Conservation (phyloP, 768 basidiomycete genomes). For the Lentinula boryana region DNA sequence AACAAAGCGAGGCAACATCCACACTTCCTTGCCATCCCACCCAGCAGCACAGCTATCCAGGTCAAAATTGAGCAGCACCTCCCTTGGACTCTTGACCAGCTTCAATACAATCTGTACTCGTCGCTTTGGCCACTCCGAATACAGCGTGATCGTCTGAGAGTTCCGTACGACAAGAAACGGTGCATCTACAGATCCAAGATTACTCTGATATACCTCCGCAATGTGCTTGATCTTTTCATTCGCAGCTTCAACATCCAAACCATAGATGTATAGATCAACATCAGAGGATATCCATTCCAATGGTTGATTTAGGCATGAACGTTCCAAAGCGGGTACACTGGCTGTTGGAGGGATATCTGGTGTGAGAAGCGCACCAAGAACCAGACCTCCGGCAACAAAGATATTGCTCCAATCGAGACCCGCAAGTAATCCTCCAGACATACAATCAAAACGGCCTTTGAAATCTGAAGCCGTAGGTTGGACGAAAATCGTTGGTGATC, state of each 20-base stretch:
- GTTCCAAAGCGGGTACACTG: not conserved
- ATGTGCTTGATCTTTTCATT: slow-evolving; percentile 11
- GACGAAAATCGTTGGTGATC: not conserved
- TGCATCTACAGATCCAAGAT: slow-evolving; percentile 5
- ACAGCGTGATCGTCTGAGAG: slow-evolving; percentile 14
- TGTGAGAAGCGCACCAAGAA: slow-evolving; percentile 11
- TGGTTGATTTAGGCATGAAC: not conserved
- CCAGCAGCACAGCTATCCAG: slow-evolving; percentile 13
- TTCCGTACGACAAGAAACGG: slow-evolving; percentile 13
- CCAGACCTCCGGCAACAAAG: slow-evolving; percentile 13
- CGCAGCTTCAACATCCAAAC: slow-evolving; percentile 7
- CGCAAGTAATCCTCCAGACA: slow-evolving; percentile 11
- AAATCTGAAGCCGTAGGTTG: slow-evolving; percentile 10
- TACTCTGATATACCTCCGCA: slow-evolving; percentile 8
- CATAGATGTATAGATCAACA: slow-evolving; percentile 13
- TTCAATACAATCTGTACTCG: slow-evolving; percentile 15
- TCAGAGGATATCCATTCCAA: slow-evolving; percentile 12
- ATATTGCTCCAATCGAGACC: slow-evolving; percentile 12
- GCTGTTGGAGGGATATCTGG: slow-evolving; percentile 2
- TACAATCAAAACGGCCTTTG: slow-evolving; percentile 6
- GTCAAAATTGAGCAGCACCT: slow-evolving; percentile 12
- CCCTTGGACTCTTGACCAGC: slow-evolving; percentile 9
- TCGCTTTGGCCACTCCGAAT: slow-evolving; percentile 10
- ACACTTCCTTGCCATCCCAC: slow-evolving; percentile 11
- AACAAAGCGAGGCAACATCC: slow-evolving; percentile 10